Evolutionary conservation across 306 rosid genomes (phyloP).

Genomic region (peach (Prunus persica)): DNA sequence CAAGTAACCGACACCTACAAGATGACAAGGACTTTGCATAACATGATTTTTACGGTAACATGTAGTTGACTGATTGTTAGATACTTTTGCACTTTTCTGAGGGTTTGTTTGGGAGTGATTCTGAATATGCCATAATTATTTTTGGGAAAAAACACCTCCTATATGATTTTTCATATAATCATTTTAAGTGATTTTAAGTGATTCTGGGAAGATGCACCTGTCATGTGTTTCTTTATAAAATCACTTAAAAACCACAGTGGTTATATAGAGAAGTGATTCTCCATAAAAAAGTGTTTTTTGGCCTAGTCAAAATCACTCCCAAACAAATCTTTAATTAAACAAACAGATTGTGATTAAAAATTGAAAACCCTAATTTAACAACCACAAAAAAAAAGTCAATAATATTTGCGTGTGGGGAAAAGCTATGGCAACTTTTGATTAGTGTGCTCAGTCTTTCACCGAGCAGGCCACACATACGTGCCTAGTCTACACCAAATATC

Average conservation of each 20-base stretch:
- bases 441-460: neutral
- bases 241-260: no score
- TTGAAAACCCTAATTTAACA: neutral
- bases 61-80: neutral
- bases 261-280: no score
- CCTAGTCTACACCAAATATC: no score
- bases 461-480: neutral
- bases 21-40: neutral
- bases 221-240: no score
- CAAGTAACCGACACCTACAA: constrained; percentile 4
- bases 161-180: no score
- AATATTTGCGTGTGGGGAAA: constrained; percentile 9
- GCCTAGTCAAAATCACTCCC: no score
- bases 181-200: no score
- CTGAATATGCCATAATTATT: no score
- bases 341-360: neutral
- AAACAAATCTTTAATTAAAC: neutral
- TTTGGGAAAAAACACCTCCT: no score
- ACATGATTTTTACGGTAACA: neutral
- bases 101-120: no score
- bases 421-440: neutral
- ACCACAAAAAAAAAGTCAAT: neutral
- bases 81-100: neutral
- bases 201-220: no score
- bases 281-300: no score